Evolutionary conservation across 768 basidiomycete species (phyloP).

Genomic region (Vararia minispora): DNA sequence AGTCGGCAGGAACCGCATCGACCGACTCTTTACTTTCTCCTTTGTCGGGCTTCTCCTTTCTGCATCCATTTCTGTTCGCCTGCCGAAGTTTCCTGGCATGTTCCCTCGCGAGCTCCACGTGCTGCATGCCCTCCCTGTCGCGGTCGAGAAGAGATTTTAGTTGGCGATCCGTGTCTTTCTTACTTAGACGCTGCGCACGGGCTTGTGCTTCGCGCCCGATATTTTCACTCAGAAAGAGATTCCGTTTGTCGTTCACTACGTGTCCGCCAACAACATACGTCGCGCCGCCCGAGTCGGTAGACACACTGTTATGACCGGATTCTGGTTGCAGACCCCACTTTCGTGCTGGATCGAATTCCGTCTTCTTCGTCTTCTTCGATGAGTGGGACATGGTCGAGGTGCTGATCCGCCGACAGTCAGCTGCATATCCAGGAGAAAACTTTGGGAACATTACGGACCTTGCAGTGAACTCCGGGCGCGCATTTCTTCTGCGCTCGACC

Average conservation of each 20-base stretch:
- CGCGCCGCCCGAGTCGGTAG: constrained; percentile 24
- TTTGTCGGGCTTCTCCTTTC: constrained; percentile 11
- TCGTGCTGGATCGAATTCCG: constrained; percentile 53
- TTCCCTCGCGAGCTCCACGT: constrained; percentile 51
- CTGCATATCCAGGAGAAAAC: background rate
- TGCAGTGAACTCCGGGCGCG: constrained; percentile 75
- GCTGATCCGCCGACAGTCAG: constrained; percentile 24
- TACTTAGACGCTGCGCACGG: constrained; percentile 51
- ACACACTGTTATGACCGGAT: constrained; percentile 17
- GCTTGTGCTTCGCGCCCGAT: constrained; percentile 77
- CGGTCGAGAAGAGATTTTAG: constrained; percentile 49
- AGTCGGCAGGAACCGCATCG: constrained; percentile 12
- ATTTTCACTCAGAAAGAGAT: constrained; percentile 50
- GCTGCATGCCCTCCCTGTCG: constrained; percentile 59
- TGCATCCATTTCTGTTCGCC: constrained; percentile 12
- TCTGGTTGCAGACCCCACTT: constrained; percentile 68
- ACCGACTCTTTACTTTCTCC: constrained; percentile 12
- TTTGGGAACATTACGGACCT: constrained; percentile 43
- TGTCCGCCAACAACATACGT: constrained; percentile 82
- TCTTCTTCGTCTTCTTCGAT: constrained; percentile 37
- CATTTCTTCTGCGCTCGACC: constrained; percentile 60
- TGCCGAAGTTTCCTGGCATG: constrained; percentile 20
- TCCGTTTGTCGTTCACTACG: constrained; percentile 40
- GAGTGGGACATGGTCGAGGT: constrained; percentile 61
- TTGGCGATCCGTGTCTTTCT: constrained; percentile 47